Evolutionary conservation across 140 eudicot species (phyloP).

Genomic region (Anethum foeniculum): DNA sequence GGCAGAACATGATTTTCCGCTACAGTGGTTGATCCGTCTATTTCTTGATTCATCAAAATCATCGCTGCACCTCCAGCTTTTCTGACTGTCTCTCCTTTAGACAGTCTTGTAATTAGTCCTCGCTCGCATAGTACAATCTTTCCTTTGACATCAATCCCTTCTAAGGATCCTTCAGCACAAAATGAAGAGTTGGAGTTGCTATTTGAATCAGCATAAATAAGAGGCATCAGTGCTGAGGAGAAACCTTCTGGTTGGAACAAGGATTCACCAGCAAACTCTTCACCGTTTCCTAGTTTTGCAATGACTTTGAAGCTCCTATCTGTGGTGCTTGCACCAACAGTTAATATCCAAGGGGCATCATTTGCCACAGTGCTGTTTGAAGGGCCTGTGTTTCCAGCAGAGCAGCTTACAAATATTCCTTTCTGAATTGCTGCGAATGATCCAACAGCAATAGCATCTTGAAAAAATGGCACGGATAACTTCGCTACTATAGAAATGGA

Average conservation of each 20-base stretch:
- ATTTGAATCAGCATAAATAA: conserved; percentile 33
- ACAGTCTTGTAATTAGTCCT: conserved; percentile 31
- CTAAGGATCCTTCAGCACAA: conserved; percentile 37
- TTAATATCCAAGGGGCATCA: conserved; percentile 63
- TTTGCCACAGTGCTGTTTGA: conserved; percentile 22
- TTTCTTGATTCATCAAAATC: conserved; percentile 40
- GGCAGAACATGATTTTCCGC: conserved; percentile 59
- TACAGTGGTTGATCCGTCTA: conserved; percentile 31
- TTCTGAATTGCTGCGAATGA: conserved; percentile 38
- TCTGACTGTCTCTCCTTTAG: conserved; percentile 37
- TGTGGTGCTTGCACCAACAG: conserved; percentile 67
- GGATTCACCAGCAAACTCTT: conserved; percentile 33
- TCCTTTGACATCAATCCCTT: conserved; percentile 38
- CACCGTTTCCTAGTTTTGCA: conserved; percentile 40
- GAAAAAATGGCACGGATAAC: conserved; percentile 16
- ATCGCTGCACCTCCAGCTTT: conserved; percentile 63
- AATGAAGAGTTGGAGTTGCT: conserved; percentile 17
- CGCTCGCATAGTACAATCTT: conserved; percentile 44
- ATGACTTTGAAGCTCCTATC: conserved; percentile 40
- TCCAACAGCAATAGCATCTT: conserved; percentile 36
- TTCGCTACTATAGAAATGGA: conserved; percentile 43
- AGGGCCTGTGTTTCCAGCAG: conserved; percentile 56
- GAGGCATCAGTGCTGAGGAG: conserved; percentile 26
- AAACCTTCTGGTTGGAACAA: conserved; percentile 44
- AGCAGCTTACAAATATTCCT: conserved; percentile 46